Percentiles rank a stretch among this genome's conserved stretches.
phyloP scores from a whole-genome alignment of 1,284 basidiomycete genomes.

The Phellopilus nigrolimitatus region DNA sequence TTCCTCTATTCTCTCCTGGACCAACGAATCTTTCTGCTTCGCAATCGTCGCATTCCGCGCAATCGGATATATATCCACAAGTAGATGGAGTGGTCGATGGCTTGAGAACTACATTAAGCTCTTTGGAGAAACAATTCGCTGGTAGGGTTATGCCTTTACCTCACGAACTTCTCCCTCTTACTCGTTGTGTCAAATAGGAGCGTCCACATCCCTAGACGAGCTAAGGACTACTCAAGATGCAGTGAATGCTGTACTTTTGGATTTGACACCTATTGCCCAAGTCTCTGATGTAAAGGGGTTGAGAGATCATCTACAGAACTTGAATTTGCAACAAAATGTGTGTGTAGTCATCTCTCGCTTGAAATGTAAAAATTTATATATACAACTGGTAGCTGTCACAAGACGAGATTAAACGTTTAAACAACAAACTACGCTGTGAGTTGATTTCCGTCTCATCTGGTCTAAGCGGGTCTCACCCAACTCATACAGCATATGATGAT shows the following conservation, averaged over 20 bases:
- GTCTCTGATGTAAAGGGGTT: conserved; percentile 63
- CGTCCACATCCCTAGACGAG: conserved; percentile 71
- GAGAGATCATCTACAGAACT: conserved; percentile 67
- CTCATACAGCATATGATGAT: conserved; percentile 67
- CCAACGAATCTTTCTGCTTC: conserved; percentile 15
- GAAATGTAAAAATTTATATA: neutral
- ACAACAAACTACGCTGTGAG: conserved; percentile 65
- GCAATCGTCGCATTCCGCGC: conserved; percentile 17
- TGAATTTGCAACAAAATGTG: conserved; percentile 69
- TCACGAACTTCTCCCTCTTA: conserved; percentile 7
- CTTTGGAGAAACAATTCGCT: conserved; percentile 67
- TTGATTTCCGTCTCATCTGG: conserved; percentile 24
- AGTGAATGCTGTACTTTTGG: conserved; percentile 68
- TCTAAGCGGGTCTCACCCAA: neutral
- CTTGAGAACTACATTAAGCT: conserved; percentile 57
- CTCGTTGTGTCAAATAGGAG: conserved; percentile 42
- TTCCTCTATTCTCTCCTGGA: conserved; percentile 12
- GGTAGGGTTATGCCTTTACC: conserved; percentile 38
- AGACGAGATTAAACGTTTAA: conserved; percentile 71
- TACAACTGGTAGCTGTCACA: conserved; percentile 49
- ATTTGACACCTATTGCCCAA: conserved; percentile 68
- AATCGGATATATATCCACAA: conserved; percentile 22
- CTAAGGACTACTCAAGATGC: conserved; percentile 66
- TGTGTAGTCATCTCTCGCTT: conserved; percentile 21
- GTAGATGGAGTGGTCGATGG: conserved; percentile 22